phyloP scores from a whole-genome alignment of 768 basidiomycete species.

The Fomitopsis serialis region DNA sequence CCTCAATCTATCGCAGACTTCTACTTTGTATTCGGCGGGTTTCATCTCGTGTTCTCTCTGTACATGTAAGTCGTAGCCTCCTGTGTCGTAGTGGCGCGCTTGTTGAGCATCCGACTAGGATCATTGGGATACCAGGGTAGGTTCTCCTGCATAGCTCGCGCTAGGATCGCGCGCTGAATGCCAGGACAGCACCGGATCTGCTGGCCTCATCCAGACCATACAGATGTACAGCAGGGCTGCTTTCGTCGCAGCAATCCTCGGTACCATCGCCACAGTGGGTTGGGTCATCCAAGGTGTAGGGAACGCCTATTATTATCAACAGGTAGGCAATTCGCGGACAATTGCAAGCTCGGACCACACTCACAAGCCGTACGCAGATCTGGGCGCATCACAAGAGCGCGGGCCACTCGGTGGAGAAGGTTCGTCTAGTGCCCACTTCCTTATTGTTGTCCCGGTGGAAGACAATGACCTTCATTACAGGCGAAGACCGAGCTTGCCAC shows the following conservation, averaged over 20 bases:
- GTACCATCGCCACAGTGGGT: constrained; percentile 75
- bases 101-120: constrained; percentile 44
- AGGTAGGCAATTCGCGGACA: constrained; percentile 39
- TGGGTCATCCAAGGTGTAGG: constrained; percentile 86
- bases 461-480: constrained; percentile 30
- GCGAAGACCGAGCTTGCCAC: constrained; percentile 79
- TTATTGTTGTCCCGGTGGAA: background rate
- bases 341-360: constrained; percentile 8
- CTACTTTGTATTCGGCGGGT: constrained; percentile 95
- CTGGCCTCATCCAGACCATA: constrained; percentile 92
- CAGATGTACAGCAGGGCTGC: constrained; percentile 65
- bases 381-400: constrained; percentile 75
- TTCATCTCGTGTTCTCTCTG: constrained; percentile 87
- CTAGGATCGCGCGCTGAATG: background rate
- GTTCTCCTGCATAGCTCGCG: constrained; percentile 18
- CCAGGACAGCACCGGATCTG: constrained; percentile 77
- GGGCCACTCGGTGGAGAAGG: constrained; percentile 88
- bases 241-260: constrained; percentile 78
- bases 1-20: constrained; percentile 70
- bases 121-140: constrained; percentile 88
- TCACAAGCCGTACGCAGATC: constrained; percentile 40
- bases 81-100: background rate
- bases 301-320: constrained; percentile 73
- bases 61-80: constrained; percentile 64
- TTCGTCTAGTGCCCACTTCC: no score